phyloP scores from a whole-genome alignment of 371 early-diverging fungal genomes.

The Batkoa obscura region DNA sequence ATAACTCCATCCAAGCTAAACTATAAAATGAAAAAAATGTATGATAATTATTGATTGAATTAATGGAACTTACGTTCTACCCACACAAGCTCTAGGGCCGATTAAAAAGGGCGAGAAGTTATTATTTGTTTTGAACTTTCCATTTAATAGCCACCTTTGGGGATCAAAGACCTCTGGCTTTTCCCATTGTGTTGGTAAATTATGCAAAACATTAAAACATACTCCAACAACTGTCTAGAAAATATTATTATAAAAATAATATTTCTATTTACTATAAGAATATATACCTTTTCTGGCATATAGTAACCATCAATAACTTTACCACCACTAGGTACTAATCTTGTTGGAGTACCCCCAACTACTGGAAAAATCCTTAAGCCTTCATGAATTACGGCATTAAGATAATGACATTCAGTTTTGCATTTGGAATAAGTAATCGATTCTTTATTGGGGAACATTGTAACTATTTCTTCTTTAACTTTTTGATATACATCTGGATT shows the following conservation, averaged over 20 bases:
- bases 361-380: not conserved
- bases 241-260: too few relatives aligned
- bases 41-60: too few relatives aligned
- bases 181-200: not conserved
- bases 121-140: not conserved
- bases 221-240: not conserved
- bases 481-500: too few relatives aligned
- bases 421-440: too few relatives aligned
- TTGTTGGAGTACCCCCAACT: not conserved
- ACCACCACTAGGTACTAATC: slow-evolving; percentile 2
- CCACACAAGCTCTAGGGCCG: not conserved
- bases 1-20: slow-evolving; percentile 1
- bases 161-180: not conserved
- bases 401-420: not conserved
- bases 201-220: not conserved
- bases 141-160: not conserved
- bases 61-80: not conserved
- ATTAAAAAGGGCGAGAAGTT: not conserved
- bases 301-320: slow-evolving; percentile 39
- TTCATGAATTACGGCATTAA: slow-evolving; percentile 4
- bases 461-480: too few relatives aligned
- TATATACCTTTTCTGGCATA: slow-evolving; percentile 22
- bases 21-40: not conserved
- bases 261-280: too few relatives aligned
- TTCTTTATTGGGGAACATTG: too few relatives aligned